These are phyloP conservation scores for Vitis rotundifolia DNA, from an alignment of 164 flowering plant species.

Conservation along the genomic window DNA sequence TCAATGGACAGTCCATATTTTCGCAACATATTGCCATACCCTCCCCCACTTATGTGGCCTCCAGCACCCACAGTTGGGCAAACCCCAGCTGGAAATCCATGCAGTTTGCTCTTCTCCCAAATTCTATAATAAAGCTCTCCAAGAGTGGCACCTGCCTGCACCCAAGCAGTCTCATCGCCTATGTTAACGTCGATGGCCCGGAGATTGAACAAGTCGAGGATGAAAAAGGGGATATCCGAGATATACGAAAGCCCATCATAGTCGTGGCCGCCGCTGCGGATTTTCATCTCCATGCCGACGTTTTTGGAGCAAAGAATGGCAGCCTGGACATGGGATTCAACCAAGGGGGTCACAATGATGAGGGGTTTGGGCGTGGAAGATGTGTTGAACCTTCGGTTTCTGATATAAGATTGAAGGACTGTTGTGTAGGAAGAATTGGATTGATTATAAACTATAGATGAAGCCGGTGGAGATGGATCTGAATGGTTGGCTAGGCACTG, in stretches of 20 bases:
- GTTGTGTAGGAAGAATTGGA: constrained; percentile 6
- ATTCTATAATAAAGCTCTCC: constrained; percentile 38
- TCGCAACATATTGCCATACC: constrained; percentile 20
- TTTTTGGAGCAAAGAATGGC: constrained; percentile 23
- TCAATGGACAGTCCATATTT: constrained; percentile 26
- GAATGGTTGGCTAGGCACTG: constrained; percentile 1
- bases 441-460: not conserved
- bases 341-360: constrained; percentile 23
- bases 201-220: constrained; percentile 27
- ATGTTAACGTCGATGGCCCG: constrained; percentile 19
- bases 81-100: constrained; percentile 28
- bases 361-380: constrained; percentile 17
- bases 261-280: constrained; percentile 39
- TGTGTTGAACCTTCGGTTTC: constrained; percentile 17
- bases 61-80: constrained; percentile 28
- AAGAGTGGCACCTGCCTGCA: constrained; percentile 29
- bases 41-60: constrained; percentile 28
- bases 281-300: constrained; percentile 16
- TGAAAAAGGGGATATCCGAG: constrained; percentile 17
- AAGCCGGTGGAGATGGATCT: not conserved
- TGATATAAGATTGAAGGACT: constrained; percentile 12
- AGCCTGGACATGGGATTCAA: constrained; percentile 25
- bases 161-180: constrained; percentile 23
- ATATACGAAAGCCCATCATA: constrained; percentile 36
- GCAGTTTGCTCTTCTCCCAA: constrained; percentile 15